Evolutionary conservation across 768 basidiomycete species (phyloP).

Genomic region (Suillus sp.): DNA sequence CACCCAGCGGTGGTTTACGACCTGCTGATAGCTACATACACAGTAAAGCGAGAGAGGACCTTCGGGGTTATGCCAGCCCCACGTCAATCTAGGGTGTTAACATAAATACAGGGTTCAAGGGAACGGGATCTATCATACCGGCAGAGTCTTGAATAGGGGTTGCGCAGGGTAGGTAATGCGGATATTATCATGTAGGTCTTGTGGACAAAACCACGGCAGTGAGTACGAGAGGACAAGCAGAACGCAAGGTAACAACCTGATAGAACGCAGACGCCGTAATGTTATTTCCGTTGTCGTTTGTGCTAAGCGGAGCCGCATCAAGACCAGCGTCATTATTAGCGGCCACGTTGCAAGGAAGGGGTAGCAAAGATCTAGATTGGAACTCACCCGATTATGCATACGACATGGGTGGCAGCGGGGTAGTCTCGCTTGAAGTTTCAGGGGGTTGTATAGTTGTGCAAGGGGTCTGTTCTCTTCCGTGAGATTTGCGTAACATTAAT

Average conservation of each 20-base stretch:
- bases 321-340: background rate
- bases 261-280: constrained; percentile 47
- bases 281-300: constrained; percentile 57
- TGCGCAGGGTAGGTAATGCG: constrained; percentile 45
- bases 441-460: constrained; percentile 60
- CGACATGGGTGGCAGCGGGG: constrained; percentile 50
- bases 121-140: constrained; percentile 34
- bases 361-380: background rate
- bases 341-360: constrained; percentile 9
- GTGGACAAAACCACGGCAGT: constrained; percentile 9
- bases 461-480: constrained; percentile 28
- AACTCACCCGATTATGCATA: constrained; percentile 56
- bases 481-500: constrained; percentile 3
- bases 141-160: constrained; percentile 57
- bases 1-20: constrained; percentile 43
- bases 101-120: background rate
- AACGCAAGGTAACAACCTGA: constrained; percentile 32
- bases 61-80: constrained; percentile 59
- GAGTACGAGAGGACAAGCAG: background rate
- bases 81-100: constrained; percentile 32
- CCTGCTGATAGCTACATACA: constrained; percentile 45
- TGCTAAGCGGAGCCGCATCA: constrained; percentile 31
- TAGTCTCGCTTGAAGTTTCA: constrained; percentile 55
- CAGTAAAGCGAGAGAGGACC: constrained; percentile 49
- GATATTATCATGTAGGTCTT: constrained; percentile 50